A percentile compares a stretch with the other conserved stretches of the same genome.
Evolutionary conservation across 768 basidiomycete species (phyloP).

Genomic region (Cystofilobasidium macerans): DNA sequence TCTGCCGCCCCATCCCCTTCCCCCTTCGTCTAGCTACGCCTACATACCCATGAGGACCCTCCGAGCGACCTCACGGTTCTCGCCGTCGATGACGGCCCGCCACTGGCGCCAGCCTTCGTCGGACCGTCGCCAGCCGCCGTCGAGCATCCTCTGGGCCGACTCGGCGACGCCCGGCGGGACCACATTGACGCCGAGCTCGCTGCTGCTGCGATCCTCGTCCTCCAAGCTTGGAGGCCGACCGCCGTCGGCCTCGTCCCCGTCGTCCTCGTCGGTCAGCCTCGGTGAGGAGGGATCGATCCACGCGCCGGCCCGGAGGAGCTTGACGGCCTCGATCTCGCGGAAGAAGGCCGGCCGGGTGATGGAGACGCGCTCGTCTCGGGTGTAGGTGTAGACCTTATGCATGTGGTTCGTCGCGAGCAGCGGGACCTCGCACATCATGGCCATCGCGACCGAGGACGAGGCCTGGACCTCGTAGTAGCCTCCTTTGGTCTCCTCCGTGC

Average conservation of each 20-base stretch:
- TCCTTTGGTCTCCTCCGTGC: background rate
- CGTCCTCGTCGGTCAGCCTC: background rate
- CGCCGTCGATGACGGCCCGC: background rate
- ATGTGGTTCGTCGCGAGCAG: slow-evolving; percentile 43
- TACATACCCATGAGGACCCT: background rate
- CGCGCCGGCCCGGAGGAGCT: slow-evolving; percentile 38
- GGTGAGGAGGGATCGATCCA: too few relatives aligned
- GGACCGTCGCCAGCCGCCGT: slow-evolving; percentile 8
- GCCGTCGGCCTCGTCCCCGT: background rate
- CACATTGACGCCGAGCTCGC: background rate
- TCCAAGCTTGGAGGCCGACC: too few relatives aligned
- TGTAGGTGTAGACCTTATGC: slow-evolving; percentile 40
- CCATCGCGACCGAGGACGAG: slow-evolving; percentile 43
- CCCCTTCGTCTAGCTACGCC: too few relatives aligned
- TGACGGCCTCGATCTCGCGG: slow-evolving; percentile 41
- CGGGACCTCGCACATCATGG: slow-evolving; percentile 42
- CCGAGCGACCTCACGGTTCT: background rate
- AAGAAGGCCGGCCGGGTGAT: slow-evolving; percentile 42
- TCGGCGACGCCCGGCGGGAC: slow-evolving; percentile 10
- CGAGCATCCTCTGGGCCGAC: slow-evolving; percentile 4
- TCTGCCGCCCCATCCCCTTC: too few relatives aligned
- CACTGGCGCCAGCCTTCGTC: slow-evolving; percentile 8
- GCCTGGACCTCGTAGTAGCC: slow-evolving; percentile 39
- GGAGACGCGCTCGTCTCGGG: slow-evolving; percentile 39
- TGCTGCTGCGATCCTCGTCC: background rate